phyloP scores from a whole-genome alignment of 228 moss, liverwort and hornwort species.

The Sphagnum magellanicum region DNA sequence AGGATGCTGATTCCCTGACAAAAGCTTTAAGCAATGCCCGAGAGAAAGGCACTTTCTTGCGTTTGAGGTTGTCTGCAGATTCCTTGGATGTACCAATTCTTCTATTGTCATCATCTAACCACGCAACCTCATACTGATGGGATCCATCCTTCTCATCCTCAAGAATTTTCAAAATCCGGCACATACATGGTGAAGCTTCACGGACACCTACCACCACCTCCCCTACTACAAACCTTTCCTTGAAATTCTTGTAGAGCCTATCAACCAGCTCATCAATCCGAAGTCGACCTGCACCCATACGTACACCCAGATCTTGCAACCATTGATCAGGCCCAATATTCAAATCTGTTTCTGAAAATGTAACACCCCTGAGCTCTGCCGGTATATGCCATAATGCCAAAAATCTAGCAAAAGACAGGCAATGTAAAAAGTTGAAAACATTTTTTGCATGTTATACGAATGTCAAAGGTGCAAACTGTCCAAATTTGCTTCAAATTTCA shows the following conservation, averaged over 20 bases:
- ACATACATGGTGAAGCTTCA: slow-evolving; percentile 48
- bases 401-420: no score
- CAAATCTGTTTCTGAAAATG: no score
- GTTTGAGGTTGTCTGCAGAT: slow-evolving; percentile 41
- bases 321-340: no score
- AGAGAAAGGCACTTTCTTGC: slow-evolving; percentile 80
- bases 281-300: slow-evolving; percentile 57
- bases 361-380: no score
- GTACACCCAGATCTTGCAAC: slow-evolving; percentile 10
- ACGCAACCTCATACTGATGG: slow-evolving; percentile 73
- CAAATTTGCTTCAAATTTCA: no score
- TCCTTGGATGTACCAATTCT: slow-evolving; percentile 46
- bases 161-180: slow-evolving; percentile 77
- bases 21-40: slow-evolving; percentile 88
- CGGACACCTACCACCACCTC: slow-evolving; percentile 76
- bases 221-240: slow-evolving; percentile 79
- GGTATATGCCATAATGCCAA: no score
- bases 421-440: no score
- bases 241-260: slow-evolving; percentile 85
- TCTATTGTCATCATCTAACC: slow-evolving; percentile 89
- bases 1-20: slow-evolving; percentile 76
- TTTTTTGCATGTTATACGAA: no score
- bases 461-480: no score
- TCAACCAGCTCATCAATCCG: slow-evolving; percentile 97
- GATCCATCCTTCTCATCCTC: slow-evolving; percentile 61